These are phyloP conservation scores for Scedosporium apiospermum DNA, from an alignment of 2,329 filamentous ascomycete genomes.

Conservation along the genomic window DNA sequence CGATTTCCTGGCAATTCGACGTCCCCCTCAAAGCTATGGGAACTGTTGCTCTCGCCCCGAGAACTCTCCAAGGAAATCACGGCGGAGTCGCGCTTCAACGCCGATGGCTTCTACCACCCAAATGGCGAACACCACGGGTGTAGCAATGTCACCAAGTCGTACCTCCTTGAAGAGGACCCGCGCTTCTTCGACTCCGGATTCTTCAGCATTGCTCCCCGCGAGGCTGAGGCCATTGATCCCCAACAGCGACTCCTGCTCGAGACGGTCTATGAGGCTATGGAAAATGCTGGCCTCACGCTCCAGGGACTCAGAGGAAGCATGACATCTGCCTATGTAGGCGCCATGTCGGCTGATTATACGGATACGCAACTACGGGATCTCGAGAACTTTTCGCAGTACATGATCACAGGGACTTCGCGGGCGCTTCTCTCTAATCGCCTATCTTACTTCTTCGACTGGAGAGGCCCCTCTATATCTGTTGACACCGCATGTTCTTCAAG, in stretches of 20 bases:
- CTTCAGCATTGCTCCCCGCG: constrained; percentile 12
- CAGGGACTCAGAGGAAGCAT: constrained; percentile 12
- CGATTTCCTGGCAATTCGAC: constrained; percentile 33
- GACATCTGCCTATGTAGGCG: constrained; percentile 18
- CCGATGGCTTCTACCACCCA: constrained; percentile 24
- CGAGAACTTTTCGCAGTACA: constrained; percentile 23
- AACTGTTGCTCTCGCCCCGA: constrained; percentile 20
- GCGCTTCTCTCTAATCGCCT: constrained; percentile 47
- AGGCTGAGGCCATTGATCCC: constrained; percentile 17
- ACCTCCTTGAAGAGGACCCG: constrained; percentile 18
- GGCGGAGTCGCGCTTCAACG: constrained; percentile 34
- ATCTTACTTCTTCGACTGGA: constrained; percentile 29
- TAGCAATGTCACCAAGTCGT: constrained; percentile 10
- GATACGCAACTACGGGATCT: constrained; percentile 15
- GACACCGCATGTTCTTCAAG: constrained; percentile 26
- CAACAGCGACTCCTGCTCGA: constrained; percentile 18
- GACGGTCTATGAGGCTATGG: constrained; percentile 17
- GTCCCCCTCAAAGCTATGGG: constrained; percentile 33
- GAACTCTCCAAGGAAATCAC: constrained; percentile 27
- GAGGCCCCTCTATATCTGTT: constrained; percentile 23
- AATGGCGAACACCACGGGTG: constrained; percentile 1
- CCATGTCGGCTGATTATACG: constrained; percentile 15
- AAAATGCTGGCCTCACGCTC: constrained; percentile 22
- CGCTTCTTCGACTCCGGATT: constrained; percentile 16
- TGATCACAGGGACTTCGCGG: constrained; percentile 39